Evolutionary conservation across 2,329 filamentous ascomycete species (phyloP).

Genomic region (Venturiaceae sp.): DNA sequence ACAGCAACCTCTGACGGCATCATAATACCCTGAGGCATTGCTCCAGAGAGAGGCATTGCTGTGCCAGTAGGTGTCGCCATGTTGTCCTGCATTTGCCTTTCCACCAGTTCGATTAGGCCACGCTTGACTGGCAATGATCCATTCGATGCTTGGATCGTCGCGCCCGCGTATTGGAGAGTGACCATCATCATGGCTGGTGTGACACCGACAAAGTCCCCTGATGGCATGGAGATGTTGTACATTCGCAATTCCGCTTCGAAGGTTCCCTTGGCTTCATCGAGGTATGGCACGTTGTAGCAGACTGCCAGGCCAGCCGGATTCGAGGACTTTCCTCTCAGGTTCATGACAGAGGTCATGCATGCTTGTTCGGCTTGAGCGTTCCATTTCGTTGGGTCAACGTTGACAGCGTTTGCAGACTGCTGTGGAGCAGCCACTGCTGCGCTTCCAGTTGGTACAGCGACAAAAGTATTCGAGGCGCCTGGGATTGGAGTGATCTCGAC

Average conservation of each 20-base stretch:
- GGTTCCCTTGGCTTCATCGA: conserved; percentile 56
- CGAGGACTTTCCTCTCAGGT: conserved; percentile 45
- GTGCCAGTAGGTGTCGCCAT: background rate
- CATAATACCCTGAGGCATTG: conserved; percentile 13
- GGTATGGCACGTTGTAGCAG: conserved; percentile 71
- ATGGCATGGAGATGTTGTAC: conserved; percentile 56
- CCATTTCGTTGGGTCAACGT: conserved; percentile 16
- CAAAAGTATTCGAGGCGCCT: background rate
- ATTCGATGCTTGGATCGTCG: conserved; percentile 29
- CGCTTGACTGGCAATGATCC: conserved; percentile 19
- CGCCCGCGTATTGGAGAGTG: conserved; percentile 30
- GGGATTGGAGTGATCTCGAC: conserved; percentile 4
- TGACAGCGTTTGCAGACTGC: background rate
- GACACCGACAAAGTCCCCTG: conserved; percentile 34
- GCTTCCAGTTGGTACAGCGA: background rate
- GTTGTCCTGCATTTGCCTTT: conserved; percentile 11
- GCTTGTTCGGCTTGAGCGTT: conserved; percentile 34
- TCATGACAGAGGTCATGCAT: conserved; percentile 47
- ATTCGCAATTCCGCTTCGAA: conserved; percentile 72
- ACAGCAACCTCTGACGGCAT: conserved; percentile 40
- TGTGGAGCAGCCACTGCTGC: conserved; percentile 6
- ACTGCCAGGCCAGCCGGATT: conserved; percentile 71
- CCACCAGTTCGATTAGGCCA: conserved; percentile 14
- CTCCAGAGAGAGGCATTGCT: conserved; percentile 12
- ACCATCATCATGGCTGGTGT: conserved; percentile 28